Percentiles rank a stretch among this genome's conserved stretches.
phyloP scores from a whole-genome alignment of 176 grass and related monocot genomes.

The Hordeum marinum region DNA sequence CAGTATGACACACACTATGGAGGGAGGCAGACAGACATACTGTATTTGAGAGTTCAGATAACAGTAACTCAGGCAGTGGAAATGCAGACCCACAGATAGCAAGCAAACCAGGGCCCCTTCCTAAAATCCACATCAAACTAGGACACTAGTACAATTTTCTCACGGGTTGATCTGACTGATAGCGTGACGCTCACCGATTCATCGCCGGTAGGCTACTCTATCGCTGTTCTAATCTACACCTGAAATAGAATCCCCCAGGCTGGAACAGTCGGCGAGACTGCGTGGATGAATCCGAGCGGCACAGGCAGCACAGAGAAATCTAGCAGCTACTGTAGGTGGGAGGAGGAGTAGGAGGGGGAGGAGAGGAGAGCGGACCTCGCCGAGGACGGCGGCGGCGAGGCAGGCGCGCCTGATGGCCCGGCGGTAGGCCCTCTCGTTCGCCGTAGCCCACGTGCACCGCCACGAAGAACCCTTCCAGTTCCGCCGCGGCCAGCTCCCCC shows the following conservation, averaged over 20 bases:
- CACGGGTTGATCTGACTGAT: not conserved
- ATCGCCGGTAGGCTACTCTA: not conserved
- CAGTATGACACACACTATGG: not conserved
- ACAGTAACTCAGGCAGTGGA: not conserved
- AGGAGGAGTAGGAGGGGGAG: not conserved
- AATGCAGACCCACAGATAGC: not conserved
- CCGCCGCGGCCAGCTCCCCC: too few species aligned
- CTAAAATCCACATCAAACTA: not conserved
- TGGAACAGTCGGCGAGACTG: not conserved
- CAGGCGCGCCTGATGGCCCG: constrained; percentile 74
- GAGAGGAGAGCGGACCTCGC: constrained; percentile 27
- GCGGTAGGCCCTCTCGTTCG: constrained; percentile 66
- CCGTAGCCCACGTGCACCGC: constrained; percentile 76
- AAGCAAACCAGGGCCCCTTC: not conserved
- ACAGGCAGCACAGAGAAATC: not conserved
- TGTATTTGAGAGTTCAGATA: not conserved
- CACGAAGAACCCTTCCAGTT: constrained; percentile 61
- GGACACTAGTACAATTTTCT: not conserved
- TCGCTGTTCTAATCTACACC: not conserved
- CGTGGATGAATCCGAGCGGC: not conserved
- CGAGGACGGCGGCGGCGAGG: constrained; percentile 56
- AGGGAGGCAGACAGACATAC: not conserved
- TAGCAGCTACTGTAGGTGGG: not conserved
- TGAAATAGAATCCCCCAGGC: not conserved
- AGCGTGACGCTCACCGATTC: not conserved